Conservation (phyloP, 805 yeast genomes). For the Diddensiella caesifluorescens region DNA sequence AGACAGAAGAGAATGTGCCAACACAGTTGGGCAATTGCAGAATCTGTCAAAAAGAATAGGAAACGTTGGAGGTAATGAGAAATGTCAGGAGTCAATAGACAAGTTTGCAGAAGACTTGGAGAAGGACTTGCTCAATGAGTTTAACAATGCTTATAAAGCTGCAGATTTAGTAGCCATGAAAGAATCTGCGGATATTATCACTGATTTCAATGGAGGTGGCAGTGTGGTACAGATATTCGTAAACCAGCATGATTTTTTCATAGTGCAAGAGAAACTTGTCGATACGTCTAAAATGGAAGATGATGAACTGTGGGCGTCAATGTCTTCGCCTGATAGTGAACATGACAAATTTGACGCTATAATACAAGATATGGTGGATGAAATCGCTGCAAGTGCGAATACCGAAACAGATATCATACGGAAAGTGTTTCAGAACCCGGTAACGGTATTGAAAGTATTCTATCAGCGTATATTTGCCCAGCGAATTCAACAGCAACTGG, state of each 20-base stretch:
- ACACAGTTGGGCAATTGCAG: conserved; percentile 58
- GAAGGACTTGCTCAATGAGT: conserved; percentile 57
- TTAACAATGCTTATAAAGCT: conserved; percentile 66
- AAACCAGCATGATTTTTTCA: conserved; percentile 68
- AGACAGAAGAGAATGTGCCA: conserved; percentile 64
- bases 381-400: conserved; percentile 49
- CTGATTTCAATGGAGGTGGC: conserved; percentile 78
- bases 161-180: conserved; percentile 67
- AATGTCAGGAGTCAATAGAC: conserved; percentile 43
- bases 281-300: conserved; percentile 29
- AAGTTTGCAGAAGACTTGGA: conserved; percentile 76
- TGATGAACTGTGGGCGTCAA: conserved; percentile 45
- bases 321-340: conserved; percentile 55
- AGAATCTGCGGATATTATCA: conserved; percentile 64
- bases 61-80: conserved; percentile 9
- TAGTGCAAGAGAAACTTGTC: conserved; percentile 41
- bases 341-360: conserved; percentile 46
- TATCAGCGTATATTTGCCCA: conserved; percentile 74
- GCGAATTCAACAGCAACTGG: conserved; percentile 43
- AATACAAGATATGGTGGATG: conserved; percentile 49
- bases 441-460: conserved; percentile 62
- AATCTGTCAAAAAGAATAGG: conserved; percentile 59
- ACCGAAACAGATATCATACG: conserved; percentile 68
- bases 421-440: conserved; percentile 65
- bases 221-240: conserved; percentile 79